Base-by-base conservation (phyloP, 331 rosid species). In the Rhamnella rubrinervis region DNA sequence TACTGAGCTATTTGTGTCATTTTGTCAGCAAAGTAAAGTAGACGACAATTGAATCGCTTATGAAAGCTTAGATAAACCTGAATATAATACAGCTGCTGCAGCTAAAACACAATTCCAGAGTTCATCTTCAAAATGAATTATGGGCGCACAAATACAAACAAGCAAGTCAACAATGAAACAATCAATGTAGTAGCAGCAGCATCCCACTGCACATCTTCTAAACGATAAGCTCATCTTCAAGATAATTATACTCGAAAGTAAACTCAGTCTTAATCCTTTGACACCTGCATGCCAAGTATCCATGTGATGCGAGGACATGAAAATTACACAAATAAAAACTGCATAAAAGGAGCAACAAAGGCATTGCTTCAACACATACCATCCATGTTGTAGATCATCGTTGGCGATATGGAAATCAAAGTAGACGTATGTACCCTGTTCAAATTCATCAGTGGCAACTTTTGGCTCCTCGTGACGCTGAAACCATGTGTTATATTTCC, bases 381-480 rank as follows among this genome's bases (percentile, higher is more conserved):
- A 95, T 77, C 99, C 97, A 79, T 87, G 97, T 70, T 86, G 92
- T 78, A 75, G 81, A 72, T 91, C 97, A 71, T 95, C 99, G 57
- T 83, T 89, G 68, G 90, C 90, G 69, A 89, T 78, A 75, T 91
- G 96, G 80, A 95, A 91, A 79, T 95, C 99, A 59, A 95, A 95
- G 88, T 95, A 95, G 19, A 91, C 96, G 51, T 91, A 95, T 16
- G 96, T 91, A 68, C 99, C 97, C 75, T 87, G 93, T 84, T 95
- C 99, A 81, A 59, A 95, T 71, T 95, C 99, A 83, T 95, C 99
- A 0, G 99, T 95, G 59, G 96, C 96, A 72, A 95, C 92, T 89
- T 91, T 91, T 61, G 99, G 97, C 78, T 95, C 97, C 81, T 87
- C 99, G 41, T 91, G 97, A 44, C 99, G 85, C 78, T 95, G 97